phyloP scores from a whole-genome alignment of 768 basidiomycete species.

The Hypsizygus marmoreus region DNA sequence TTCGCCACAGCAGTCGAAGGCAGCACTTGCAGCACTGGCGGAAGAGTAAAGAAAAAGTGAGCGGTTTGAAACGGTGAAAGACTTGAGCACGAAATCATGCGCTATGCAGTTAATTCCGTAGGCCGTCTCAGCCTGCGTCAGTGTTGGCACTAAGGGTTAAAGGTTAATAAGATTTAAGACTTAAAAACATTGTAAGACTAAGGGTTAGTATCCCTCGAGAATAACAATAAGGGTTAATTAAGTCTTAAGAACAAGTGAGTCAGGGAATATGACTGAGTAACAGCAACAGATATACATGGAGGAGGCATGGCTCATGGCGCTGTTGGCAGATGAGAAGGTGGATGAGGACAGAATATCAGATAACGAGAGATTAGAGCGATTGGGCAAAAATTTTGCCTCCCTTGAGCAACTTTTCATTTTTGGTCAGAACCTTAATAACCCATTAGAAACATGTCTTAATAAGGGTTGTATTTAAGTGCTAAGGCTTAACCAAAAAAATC shows the following conservation, averaged over 20 bases:
- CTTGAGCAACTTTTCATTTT: neutral
- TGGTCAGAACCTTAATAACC: neutral
- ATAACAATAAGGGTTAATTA: constrained; percentile 13
- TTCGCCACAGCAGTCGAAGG: too few species aligned
- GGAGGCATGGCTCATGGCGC: constrained; percentile 22
- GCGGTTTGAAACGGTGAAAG: too few species aligned
- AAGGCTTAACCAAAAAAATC: neutral
- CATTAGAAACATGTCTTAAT: constrained; percentile 1
- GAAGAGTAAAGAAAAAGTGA: too few species aligned
- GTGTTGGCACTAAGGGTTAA: constrained; percentile 19
- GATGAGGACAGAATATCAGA: constrained; percentile 10
- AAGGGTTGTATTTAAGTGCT: neutral
- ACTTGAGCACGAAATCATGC: too few species aligned
- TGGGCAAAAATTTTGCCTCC: neutral
- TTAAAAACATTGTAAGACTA: constrained; percentile 18
- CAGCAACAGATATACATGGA: constrained; percentile 14
- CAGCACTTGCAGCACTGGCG: too few species aligned
- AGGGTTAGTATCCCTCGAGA: constrained; percentile 17
- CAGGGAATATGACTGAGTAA: too few species aligned
- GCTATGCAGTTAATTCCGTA: too few species aligned
- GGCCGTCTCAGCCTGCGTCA: too few species aligned
- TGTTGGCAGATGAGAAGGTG: constrained; percentile 19
- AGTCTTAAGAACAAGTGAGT: constrained; percentile 8
- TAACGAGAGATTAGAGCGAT: neutral
- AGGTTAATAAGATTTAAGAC: constrained; percentile 10